Evolutionary conservation across 352 stramenopile genomes (phyloP).

Genomic region (Phytophthora nicotianae): DNA sequence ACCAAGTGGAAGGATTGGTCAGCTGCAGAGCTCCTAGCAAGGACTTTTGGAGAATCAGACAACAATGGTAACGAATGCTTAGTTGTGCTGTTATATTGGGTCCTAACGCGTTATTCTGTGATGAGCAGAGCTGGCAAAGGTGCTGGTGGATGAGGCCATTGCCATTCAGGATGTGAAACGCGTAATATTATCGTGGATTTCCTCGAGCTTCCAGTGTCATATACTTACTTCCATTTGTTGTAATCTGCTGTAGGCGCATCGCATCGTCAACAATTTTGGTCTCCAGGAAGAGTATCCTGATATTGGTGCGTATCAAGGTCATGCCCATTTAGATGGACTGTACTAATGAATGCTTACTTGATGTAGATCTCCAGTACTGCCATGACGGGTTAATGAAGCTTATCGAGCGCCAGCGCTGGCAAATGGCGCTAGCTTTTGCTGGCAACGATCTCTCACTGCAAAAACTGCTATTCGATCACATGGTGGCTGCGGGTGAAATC

Average conservation of each 20-base stretch:
- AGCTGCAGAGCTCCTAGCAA: conserved; percentile 54
- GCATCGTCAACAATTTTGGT: conserved; percentile 61
- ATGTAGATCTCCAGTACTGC: conserved; percentile 56
- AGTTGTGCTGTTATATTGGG: not conserved
- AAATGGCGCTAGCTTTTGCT: conserved; percentile 72
- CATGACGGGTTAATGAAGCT: conserved; percentile 67
- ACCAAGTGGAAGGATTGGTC: conserved; percentile 64
- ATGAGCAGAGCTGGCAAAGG: conserved; percentile 39
- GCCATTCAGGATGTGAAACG: conserved; percentile 63
- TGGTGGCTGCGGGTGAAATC: conserved; percentile 50
- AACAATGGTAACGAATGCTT: conserved; percentile 16
- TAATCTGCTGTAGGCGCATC: conserved; percentile 49
- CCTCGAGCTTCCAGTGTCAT: not conserved
- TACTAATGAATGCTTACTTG: conserved; percentile 4
- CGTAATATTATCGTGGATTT: conserved; percentile 23
- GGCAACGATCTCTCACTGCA: conserved; percentile 59
- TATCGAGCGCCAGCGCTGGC: conserved; percentile 68
- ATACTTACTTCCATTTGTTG: not conserved
- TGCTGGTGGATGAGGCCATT: conserved; percentile 65
- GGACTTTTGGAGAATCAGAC: conserved; percentile 38
- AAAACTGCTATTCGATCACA: conserved; percentile 49
- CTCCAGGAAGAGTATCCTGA: conserved; percentile 64
- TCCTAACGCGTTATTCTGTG: not conserved
- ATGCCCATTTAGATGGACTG: not conserved
- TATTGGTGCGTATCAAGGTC: conserved; percentile 39